A percentile compares a stretch with the other conserved stretches of the same genome.
Conservation (phyloP, 1,139 yeast genomes). For the Saccharomyces pastorianus region DNA sequence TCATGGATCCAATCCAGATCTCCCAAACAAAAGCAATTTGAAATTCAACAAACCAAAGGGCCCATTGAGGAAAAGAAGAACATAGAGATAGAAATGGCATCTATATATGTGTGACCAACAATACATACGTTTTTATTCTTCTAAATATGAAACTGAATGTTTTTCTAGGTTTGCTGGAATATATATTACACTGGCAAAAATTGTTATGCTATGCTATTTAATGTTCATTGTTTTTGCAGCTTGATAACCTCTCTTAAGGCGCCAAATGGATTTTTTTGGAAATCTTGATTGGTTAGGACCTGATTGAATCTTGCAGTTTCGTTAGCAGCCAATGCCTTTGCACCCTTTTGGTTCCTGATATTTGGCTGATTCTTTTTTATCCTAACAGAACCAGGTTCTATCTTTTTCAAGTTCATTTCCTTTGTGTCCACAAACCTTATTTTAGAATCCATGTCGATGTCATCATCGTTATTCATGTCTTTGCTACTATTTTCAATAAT, state of each 20-base stretch:
- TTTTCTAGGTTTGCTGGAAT: background rate
- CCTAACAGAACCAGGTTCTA: conserved; percentile 22
- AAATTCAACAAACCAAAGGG: conserved; percentile 50
- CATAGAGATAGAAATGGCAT: background rate
- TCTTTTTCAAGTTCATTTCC: conserved; percentile 16
- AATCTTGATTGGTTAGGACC: conserved; percentile 44
- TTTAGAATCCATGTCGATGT: conserved; percentile 8
- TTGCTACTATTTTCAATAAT: conserved; percentile 6
- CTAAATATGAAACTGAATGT: background rate
- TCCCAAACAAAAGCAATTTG: conserved; percentile 16
- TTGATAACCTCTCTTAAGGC: conserved; percentile 42
- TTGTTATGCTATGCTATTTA: conserved; percentile 9
- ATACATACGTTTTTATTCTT: background rate
- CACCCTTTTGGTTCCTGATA: conserved; percentile 51
- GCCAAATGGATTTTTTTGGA: conserved; percentile 50
- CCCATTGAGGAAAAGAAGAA: conserved; percentile 33
- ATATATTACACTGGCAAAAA: background rate
- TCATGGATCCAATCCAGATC: conserved; percentile 12
- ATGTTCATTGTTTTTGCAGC: conserved; percentile 26
- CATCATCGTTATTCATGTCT: conserved; percentile 12
- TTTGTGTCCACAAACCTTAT: conserved; percentile 16
- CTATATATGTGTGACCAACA: background rate
- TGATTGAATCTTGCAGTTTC: conserved; percentile 51
- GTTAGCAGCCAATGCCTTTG: conserved; percentile 41
- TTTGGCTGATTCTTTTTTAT: conserved; percentile 49